These are phyloP conservation scores for Nicotiana attenuata DNA, from an alignment of 257 asterid species.

Conservation along the genomic window DNA sequence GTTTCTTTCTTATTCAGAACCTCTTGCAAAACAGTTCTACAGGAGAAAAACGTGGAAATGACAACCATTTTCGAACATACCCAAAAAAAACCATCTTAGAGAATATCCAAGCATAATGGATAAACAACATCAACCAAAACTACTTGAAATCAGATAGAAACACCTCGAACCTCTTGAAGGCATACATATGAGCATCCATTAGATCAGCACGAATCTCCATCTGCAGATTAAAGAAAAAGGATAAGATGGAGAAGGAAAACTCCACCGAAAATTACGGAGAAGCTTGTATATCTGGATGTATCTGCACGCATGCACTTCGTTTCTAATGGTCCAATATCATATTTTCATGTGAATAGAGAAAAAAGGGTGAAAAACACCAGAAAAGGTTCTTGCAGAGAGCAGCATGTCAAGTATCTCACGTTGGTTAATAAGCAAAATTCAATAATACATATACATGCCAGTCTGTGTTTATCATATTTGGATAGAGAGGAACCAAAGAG, in stretches of 20 bases:
- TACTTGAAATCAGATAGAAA: constrained; percentile 18
- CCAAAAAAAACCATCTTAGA: neutral
- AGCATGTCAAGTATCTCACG: neutral
- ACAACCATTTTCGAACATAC: constrained; percentile 6
- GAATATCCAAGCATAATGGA: neutral
- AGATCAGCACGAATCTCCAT: constrained; percentile 93
- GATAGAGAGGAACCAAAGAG: too few relatives aligned
- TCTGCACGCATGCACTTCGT: neutral
- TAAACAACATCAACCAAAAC: constrained; percentile 12
- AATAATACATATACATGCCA: neutral
- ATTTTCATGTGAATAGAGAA: neutral
- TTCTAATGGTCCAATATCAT: neutral
- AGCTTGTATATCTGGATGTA: neutral
- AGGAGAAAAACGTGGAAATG: constrained; percentile 11
- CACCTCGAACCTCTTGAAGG: constrained; percentile 86
- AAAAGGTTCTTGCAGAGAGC: neutral
- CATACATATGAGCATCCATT: constrained; percentile 98
- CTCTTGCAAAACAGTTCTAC: constrained; percentile 80
- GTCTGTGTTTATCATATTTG: too few relatives aligned
- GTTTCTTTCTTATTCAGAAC: constrained; percentile 67
- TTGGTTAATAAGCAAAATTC: neutral
- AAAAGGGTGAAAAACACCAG: too few relatives aligned
- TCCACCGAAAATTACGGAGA: neutral
- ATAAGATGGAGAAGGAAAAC: constrained; percentile 6
- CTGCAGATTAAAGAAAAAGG: constrained; percentile 36